These are phyloP conservation scores for Fusarium liriodendri DNA, from an alignment of 2,329 filamentous ascomycete species.

Conservation along the genomic window DNA sequence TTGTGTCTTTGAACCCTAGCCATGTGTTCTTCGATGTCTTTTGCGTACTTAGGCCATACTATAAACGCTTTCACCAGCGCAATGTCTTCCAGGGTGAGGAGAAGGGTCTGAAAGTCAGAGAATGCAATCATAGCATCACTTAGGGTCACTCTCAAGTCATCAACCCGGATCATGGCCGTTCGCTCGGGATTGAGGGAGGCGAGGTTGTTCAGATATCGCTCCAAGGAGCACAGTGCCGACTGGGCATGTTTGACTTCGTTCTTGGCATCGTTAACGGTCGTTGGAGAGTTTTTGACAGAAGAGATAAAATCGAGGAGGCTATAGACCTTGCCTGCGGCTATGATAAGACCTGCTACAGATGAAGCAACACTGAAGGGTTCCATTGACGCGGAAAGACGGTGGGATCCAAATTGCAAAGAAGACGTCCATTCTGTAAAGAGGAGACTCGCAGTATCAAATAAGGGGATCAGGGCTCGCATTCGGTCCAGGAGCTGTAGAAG, in stretches of 20 bases:
- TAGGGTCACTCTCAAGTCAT: not conserved
- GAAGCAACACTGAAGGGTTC: not conserved
- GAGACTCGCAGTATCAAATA: not conserved
- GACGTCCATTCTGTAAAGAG: not conserved
- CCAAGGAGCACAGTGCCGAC: not conserved
- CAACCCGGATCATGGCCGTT: not conserved
- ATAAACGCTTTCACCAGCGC: not conserved
- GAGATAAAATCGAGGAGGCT: not conserved
- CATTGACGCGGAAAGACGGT: not conserved
- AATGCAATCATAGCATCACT: constrained; percentile 1
- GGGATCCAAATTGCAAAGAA: not conserved
- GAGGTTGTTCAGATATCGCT: not conserved
- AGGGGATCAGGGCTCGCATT: not conserved
- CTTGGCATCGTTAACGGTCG: not conserved
- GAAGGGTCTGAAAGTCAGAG: not conserved
- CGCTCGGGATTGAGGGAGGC: not conserved
- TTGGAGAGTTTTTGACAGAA: not conserved
- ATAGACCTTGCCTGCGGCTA: not conserved
- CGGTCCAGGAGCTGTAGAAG: not conserved
- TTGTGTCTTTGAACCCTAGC: not conserved
- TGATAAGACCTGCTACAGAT: not conserved
- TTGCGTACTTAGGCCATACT: not conserved
- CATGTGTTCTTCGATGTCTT: not conserved
- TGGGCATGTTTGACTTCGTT: not conserved
- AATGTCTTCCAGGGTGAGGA: not conserved